Conservation (phyloP, 2,329 filamentous ascomycete species). For the Aspergillus fischeri region DNA sequence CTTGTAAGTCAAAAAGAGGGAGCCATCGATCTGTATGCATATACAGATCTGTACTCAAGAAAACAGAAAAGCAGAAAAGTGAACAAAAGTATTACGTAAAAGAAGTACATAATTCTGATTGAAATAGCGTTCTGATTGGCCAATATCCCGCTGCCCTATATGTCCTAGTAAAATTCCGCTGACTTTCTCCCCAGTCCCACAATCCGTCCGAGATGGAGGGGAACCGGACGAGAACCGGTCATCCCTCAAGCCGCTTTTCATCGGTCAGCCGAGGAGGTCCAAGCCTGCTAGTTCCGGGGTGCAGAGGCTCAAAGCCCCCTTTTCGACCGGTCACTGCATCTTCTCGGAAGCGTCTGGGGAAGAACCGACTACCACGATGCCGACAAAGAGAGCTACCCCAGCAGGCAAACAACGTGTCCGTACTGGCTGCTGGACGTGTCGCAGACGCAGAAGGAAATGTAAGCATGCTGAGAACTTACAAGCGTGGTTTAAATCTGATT, state of each 20-base stretch:
- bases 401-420: conserved; percentile 23
- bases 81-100: no score
- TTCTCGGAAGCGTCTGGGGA: not conserved
- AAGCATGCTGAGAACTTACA: not conserved
- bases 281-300: not conserved
- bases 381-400: conserved; percentile 17
- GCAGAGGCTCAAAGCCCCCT: conserved; percentile 3
- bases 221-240: not conserved
- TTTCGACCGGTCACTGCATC: not conserved
- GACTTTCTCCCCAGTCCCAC: no score
- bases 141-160: no score
- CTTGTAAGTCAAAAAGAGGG: no score
- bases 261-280: not conserved
- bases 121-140: no score
- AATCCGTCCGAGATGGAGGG: not conserved
- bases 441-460: conserved; percentile 24
- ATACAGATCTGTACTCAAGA: no score
- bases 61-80: no score
- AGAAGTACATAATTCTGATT: no score
- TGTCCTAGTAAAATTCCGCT: no score
- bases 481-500: not conserved
- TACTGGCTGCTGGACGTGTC: conserved; percentile 23
- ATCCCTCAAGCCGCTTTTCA: no score
- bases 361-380: not conserved
- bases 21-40: no score